Evolutionary conservation across 75 land plant genomes (phyloP), one percentile per base, ranked within the genome.

Genomic region (Cunninghamia lanceolata): DNA sequence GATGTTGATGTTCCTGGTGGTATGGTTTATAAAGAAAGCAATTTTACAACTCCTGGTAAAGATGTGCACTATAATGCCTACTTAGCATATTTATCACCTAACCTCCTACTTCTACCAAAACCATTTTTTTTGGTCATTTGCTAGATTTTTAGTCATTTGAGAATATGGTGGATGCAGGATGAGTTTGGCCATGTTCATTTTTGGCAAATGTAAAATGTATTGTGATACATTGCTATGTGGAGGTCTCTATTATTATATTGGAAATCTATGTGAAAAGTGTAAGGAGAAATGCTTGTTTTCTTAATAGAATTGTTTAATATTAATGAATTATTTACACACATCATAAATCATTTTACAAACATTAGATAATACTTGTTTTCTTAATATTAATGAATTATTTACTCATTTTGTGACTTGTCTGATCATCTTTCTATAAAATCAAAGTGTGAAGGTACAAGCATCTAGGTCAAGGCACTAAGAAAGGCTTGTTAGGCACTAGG

Each of bases 1-100:
- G 97, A 98, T 90, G 99, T 98, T 52, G 98, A 96, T 93, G 94
- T 98, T 88, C 98, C 96, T 87, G 99, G 99, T 63, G 98, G 95
- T 83, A 90, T 88, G 85, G 90, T 89, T 54, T 92, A 93, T 85
- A 95, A 98, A 87, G 99, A 98, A 87, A 96, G 99, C 87, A 92
- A 89, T 82, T 91, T 88, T 80, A 95, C 99, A n/a, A 88, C 93
- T 50, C 89, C 96, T 88, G 99, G 99, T 96, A 84, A 17, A 38
- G 80, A 47, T 84, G 21, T 40, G 28, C 9, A 52, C 84, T 34
- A 9, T 28, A 10, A 50, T 78, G 43, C 43, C 1, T 78, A 19
- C 28, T 40, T 78, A 78, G 21, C 43, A 19, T 17, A 40, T 78
- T 78, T 78, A 19, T 40, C 43, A 21, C 81, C 25, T 40, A 1